These are phyloP conservation scores for Zea luxurians DNA, from an alignment of 176 grass and related monocot genomes.

Conservation along the genomic window DNA sequence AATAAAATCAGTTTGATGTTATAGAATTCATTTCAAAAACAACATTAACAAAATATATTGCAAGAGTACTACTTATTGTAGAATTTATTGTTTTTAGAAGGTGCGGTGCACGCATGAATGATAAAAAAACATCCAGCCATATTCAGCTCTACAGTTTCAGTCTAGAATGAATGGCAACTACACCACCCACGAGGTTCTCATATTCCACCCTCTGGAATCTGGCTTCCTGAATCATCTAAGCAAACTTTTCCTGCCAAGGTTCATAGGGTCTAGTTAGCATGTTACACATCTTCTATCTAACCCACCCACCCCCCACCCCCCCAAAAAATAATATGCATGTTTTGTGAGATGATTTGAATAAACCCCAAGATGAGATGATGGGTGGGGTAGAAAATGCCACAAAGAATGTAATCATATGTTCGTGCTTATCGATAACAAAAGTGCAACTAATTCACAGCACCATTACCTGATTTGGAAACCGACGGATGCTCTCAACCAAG, in stretches of 20 bases:
- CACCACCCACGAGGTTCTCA: constrained; percentile 92
- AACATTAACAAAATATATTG: too few relatives aligned
- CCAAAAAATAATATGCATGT: neutral
- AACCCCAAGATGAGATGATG: neutral
- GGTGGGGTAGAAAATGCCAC: neutral
- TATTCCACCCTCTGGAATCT: constrained; percentile 86
- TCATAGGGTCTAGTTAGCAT: neutral
- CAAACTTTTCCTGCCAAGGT: neutral
- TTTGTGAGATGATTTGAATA: neutral
- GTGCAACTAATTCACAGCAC: neutral
- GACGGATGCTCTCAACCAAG: constrained; percentile 6
- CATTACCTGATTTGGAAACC: constrained; percentile 48
- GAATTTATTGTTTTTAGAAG: too few relatives aligned
- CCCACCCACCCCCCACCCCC: too few relatives aligned
- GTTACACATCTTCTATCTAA: neutral
- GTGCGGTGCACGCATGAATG: too few relatives aligned
- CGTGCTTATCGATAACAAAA: neutral
- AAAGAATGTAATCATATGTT: constrained; percentile 1
- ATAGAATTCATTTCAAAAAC: too few relatives aligned
- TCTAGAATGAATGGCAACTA: constrained; percentile 33
- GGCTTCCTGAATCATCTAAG: constrained; percentile 79
- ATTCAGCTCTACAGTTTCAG: constrained; percentile 49
- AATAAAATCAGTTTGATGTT: too few relatives aligned
- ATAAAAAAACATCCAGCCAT: too few relatives aligned
- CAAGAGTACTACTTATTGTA: too few relatives aligned